Base-by-base conservation (phyloP, 768 basidiomycete genomes). In the Amylocystis lapponica region DNA sequence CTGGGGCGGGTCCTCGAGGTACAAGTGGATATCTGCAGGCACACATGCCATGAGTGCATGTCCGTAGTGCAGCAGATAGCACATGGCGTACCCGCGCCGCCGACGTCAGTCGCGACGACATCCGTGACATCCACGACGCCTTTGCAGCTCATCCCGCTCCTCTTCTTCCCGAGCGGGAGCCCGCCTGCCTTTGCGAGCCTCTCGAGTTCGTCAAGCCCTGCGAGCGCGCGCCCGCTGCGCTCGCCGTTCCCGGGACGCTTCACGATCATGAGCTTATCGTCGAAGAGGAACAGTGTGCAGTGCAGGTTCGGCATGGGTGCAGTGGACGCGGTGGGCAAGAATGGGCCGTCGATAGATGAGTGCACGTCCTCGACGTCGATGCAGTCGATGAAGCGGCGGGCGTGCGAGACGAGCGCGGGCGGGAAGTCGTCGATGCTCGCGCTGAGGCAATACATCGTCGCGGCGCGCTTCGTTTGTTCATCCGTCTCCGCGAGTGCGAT, bases 401-500 rank as follows among this genome's bases (percentile, higher is more conserved):
- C 84, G 60, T 85, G 86, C 17, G 86, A 93, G 60, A 95, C 86
- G n/a, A 99, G 65, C 16, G 79, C 80, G 3, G 92, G 83, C 4
- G 95, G 95, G 54, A 98, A 95, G 16, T 81, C 87, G 13, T 96
- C 92, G 26, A 98, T 84, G 19, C 83, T 83, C 19, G 88, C 71
- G 48, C 78, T 81, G 21, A 97, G 69, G 53, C 84, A 87, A 62
- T 87, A 89, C 71, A 97, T 83, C 40, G 88, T 82, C 2, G 89
- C 82, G 1, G 91, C 91, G 13, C 90, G 78, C 63, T 85, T 86
- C 0, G 92, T 97, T 57, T 90, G 81, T 50, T 92, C 90, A 61
- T 95, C 92, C 7, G 90, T 77, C 65, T 96, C 92, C 31, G 93
- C 93, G 26, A 76, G 75, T 11, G 94, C 96, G 47, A 99, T 96